Percentiles rank a stretch among this genome's conserved stretches.
Conservation (phyloP, 1,284 basidiomycete species). For the Meira miltonrushii region DNA sequence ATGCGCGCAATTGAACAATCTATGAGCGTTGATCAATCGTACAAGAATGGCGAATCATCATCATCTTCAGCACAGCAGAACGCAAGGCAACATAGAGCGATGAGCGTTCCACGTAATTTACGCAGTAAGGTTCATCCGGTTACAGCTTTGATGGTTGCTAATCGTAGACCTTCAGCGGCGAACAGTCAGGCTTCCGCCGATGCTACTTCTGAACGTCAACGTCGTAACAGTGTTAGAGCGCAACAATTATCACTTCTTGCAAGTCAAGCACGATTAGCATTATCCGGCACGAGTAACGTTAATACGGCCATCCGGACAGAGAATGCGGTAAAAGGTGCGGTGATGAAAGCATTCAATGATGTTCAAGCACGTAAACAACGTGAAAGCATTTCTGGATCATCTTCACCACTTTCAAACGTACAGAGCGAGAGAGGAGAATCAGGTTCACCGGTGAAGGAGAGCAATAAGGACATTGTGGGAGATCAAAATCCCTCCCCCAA, state of each 20-base stretch:
- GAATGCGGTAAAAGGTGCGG: slow-evolving; percentile 2
- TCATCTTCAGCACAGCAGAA: too few species aligned
- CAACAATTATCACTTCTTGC: slow-evolving; percentile 3
- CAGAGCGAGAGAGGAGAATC: neutral
- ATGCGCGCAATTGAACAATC: too few species aligned
- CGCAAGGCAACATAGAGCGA: too few species aligned
- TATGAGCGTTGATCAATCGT: too few species aligned
- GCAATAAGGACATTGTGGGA: neutral
- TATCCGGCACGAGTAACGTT: neutral
- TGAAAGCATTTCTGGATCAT: neutral
- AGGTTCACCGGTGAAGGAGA: neutral
- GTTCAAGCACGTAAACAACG: neutral
- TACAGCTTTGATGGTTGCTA: too few species aligned
- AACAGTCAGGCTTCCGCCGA: too few species aligned
- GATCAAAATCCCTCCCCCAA: neutral
- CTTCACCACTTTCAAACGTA: neutral
- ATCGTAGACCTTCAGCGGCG: too few species aligned
- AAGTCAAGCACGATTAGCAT: slow-evolving; percentile 4
- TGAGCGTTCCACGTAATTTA: too few species aligned
- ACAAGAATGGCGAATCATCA: too few species aligned
- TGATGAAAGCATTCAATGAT: neutral
- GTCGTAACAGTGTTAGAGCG: neutral
- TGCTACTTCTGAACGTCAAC: neutral
- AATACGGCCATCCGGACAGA: slow-evolving; percentile 2
- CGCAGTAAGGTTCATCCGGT: too few species aligned